Evolutionary conservation across 192 early-diverging fungal genomes (phyloP), one percentile per base, ranked within the genome.

Genomic region (Geranomyces michiganensis): DNA sequence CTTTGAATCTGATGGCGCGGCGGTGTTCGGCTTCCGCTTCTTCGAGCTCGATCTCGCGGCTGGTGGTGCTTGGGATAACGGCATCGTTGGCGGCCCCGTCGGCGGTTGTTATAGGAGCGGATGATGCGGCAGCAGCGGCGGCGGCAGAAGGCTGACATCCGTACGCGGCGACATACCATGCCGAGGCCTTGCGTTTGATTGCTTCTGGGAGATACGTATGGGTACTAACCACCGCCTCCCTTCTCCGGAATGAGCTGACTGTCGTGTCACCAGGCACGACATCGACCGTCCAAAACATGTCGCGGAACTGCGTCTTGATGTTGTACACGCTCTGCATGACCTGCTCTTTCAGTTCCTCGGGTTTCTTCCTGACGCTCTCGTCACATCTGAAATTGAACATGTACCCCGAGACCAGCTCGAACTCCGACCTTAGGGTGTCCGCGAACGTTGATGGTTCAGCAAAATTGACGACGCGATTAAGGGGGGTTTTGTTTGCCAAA

Each of bases 141-240:
- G 45, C 0, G 43, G 33, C n/a, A 29, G 31, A 26, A 21, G 32
- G 31, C 1, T 21, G 6, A 0, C 0, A 9, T 62, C 60, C 60
- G 71, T 92, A 92, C 1, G 87, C 87, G 14, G 85, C 91, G 41
- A 88, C 84, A 58, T 92, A 91, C 91, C 91, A 92, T 0, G 91
- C 88, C 24, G 76, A 76, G 12, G 78, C 78, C 55, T 78, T 78
- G 44, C 44, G 47, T 12, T 31, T 6, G 26, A 78, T 55, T 29
- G 24, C 29, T n/a, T 70, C 55, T 8, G 65, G 61, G 21, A 74
- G 26, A 19, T 12, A 19, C 22, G 66, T 76, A 33, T 84, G 79
- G 33, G 30, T 33, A 29, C 61, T 48, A 17, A 82, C 60, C 15
- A 51, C 36, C 15, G 43, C 53, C 3, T 58, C 43, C 43, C 44